A percentile compares a stretch with the other conserved stretches of the same genome.
These are phyloP conservation scores for Haplosporangium sp. DNA, from an alignment of 371 early-diverging fungal genomes.

Conservation along the genomic window DNA sequence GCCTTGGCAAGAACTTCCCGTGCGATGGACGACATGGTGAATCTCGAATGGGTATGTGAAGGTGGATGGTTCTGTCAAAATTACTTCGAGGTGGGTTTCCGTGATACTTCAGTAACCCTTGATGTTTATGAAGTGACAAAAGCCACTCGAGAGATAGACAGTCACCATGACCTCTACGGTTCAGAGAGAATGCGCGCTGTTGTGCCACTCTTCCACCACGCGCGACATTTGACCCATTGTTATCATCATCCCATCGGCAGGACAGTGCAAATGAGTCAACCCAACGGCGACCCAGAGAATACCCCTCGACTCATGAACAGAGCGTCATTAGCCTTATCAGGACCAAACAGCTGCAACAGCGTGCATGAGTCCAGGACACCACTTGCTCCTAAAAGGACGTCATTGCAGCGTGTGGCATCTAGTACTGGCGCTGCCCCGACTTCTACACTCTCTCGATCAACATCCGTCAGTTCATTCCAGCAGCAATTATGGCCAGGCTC, in stretches of 20 bases:
- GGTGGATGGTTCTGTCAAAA: neutral
- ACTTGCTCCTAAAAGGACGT: constrained; percentile 23
- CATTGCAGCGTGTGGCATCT: neutral
- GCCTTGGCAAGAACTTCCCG: constrained; percentile 55
- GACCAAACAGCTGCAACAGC: constrained; percentile 4
- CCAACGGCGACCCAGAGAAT: constrained; percentile 26
- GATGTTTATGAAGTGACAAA: no score
- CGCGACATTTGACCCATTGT: neutral
- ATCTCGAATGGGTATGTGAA: neutral
- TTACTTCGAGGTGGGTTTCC: no score
- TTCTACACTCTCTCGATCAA: constrained; percentile 4
- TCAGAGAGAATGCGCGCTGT: no score
- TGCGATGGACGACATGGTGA: constrained; percentile 50
- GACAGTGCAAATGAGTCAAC: constrained; percentile 25
- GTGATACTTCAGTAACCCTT: no score
- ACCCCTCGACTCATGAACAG: constrained; percentile 39
- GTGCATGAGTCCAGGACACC: constrained; percentile 29
- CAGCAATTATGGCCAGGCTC: constrained; percentile 13
- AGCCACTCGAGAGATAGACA: no score
- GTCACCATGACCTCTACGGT: no score
- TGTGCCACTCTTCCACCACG: neutral
- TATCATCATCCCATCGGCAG: neutral
- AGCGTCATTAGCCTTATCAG: constrained; percentile 1
- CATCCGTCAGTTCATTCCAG: neutral
- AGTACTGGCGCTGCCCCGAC: neutral